Evolutionary conservation across 2,329 filamentous ascomycete species (phyloP).

Genomic region (Fusarium xyrophilum): DNA sequence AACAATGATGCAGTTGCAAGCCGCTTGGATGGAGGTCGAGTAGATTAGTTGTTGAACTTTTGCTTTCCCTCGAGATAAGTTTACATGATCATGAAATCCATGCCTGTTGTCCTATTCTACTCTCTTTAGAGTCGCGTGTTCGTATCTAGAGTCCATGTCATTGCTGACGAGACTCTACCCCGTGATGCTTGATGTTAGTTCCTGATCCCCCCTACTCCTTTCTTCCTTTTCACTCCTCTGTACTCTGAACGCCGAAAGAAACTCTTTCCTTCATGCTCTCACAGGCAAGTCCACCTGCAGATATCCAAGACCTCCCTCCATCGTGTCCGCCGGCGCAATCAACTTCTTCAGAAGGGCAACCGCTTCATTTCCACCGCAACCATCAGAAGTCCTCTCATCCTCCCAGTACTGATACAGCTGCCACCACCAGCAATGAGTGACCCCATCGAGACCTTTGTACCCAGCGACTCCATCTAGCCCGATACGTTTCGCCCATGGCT

Average conservation of each 20-base stretch:
- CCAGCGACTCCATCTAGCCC: slow-evolving; percentile 24
- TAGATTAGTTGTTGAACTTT: not conserved
- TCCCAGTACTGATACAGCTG: slow-evolving; percentile 32
- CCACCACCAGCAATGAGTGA: slow-evolving; percentile 35
- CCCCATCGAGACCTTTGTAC: slow-evolving; percentile 25
- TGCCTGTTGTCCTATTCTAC: no score
- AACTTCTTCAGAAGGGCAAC: slow-evolving; percentile 2
- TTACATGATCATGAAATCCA: no score
- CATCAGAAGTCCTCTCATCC: slow-evolving; percentile 6
- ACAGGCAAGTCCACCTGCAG: slow-evolving; percentile 10
- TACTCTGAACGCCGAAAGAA: no score
- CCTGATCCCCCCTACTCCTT: no score
- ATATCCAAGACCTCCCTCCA: not conserved
- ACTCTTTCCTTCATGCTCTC: no score
- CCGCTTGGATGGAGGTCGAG: slow-evolving; percentile 46
- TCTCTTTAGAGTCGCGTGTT: no score
- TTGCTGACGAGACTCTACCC: not conserved
- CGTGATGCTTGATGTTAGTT: no score
- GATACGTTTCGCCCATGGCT: slow-evolving; percentile 29
- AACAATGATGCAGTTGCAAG: slow-evolving; percentile 38
- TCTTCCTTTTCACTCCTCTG: accelerated
- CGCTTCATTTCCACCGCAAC: slow-evolving; percentile 10
- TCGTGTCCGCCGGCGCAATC: slow-evolving; percentile 3
- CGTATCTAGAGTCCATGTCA: not conserved
- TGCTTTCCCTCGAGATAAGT: not conserved